Evolutionary conservation across 73 alveolate species (phyloP).

Genomic region (Halteria grandinella): DNA sequence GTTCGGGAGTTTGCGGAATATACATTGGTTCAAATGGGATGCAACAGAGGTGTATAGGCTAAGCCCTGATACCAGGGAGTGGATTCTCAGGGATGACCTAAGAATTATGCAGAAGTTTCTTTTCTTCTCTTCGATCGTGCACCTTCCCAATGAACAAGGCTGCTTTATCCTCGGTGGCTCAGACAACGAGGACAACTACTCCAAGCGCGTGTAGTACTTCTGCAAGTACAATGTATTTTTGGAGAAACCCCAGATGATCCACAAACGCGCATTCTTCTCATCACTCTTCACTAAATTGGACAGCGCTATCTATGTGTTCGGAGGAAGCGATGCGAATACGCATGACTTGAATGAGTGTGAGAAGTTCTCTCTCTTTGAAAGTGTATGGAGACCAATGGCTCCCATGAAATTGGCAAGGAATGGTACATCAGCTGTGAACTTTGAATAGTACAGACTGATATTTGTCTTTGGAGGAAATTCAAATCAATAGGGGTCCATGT

Average conservation of each 20-base stretch:
- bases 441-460: conserved; percentile 30
- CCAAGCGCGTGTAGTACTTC: conserved; percentile 53
- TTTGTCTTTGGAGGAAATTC: conserved; percentile 72
- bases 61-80: too few species aligned
- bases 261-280: conserved; percentile 63
- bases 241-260: conserved; percentile 73
- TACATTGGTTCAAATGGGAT: too few species aligned
- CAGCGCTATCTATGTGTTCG: conserved; percentile 49
- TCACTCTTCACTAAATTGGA: conserved; percentile 51
- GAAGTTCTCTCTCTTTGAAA: conserved; percentile 49
- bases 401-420: conserved; percentile 58
- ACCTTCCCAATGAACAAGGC: conserved; percentile 47
- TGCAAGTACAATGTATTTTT: conserved; percentile 28
- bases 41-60: too few species aligned
- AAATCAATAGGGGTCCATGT: conserved; percentile 48
- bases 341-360: conserved; percentile 38
- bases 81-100: too few species aligned
- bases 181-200: conserved; percentile 68
- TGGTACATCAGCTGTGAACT: conserved; percentile 44
- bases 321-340: conserved; percentile 53
- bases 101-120: too few species aligned
- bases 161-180: conserved; percentile 70
- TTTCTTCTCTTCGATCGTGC: conserved; percentile 66
- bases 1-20: too few species aligned
- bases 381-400: conserved; percentile 63